phyloP scores from a whole-genome alignment of 2,329 filamentous ascomycete genomes.

The Rhynchosporium secalis region DNA sequence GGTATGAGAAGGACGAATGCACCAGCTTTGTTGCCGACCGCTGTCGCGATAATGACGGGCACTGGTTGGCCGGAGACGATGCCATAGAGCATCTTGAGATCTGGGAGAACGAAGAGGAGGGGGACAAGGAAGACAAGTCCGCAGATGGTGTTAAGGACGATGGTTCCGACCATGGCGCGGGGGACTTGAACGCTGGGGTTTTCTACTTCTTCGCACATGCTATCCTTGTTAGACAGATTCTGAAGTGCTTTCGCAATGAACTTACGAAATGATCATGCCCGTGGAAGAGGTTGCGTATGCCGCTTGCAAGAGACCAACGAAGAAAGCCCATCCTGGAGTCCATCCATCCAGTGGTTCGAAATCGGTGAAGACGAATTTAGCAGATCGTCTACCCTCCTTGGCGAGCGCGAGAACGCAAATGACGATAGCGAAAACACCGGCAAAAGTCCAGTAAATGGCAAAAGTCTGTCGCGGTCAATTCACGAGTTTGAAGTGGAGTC shows the following conservation, averaged over 20 bases:
- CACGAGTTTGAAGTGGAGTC: neutral
- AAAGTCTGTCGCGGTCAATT: constrained; percentile 53
- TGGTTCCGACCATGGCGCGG: constrained; percentile 69
- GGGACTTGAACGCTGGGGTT: constrained; percentile 67
- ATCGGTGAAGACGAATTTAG: constrained; percentile 64
- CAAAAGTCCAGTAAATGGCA: constrained; percentile 74
- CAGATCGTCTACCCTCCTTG: constrained; percentile 57
- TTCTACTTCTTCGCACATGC: constrained; percentile 65
- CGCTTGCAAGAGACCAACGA: constrained; percentile 69
- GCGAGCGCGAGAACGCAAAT: constrained; percentile 64
- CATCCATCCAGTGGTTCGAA: constrained; percentile 71
- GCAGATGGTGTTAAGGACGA: constrained; percentile 65
- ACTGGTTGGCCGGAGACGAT: constrained; percentile 61
- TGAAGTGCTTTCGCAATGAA: constrained; percentile 24
- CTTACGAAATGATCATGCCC: constrained; percentile 77
- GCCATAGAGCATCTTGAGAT: constrained; percentile 54
- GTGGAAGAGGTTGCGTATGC: constrained; percentile 75
- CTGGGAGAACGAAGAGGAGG: constrained; percentile 67
- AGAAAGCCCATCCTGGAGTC: constrained; percentile 71
- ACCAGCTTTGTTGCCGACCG: constrained; percentile 51
- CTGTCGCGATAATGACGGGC: constrained; percentile 57
- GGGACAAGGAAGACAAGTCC: constrained; percentile 70
- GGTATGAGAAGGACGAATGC: constrained; percentile 64
- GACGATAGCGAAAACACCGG: constrained; percentile 65
- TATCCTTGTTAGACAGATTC: constrained; percentile 43